A percentile compares a stretch with the other conserved stretches of the same genome.
Conservation (phyloP, 805 yeast genomes). For the Saccharomyces jurei region DNA sequence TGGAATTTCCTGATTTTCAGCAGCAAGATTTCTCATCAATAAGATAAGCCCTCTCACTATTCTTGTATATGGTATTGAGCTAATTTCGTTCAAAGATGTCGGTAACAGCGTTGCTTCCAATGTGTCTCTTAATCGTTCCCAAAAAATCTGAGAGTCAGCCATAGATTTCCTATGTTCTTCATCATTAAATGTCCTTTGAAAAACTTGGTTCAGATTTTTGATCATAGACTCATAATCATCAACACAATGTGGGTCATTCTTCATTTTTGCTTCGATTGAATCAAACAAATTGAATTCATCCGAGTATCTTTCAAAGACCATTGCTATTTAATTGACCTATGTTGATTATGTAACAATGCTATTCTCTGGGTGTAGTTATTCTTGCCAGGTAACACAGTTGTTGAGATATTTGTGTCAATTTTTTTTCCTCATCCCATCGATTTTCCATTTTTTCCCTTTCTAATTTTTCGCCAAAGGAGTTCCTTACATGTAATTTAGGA, state of each 20-base stretch:
- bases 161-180: slow-evolving; percentile 20
- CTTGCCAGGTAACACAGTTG: background rate
- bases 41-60: slow-evolving; percentile 40
- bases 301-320: background rate
- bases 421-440: background rate
- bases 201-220: slow-evolving; percentile 14
- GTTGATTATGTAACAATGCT: background rate
- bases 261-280: background rate
- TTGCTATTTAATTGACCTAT: background rate
- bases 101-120: slow-evolving; percentile 6
- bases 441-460: background rate
- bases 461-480: background rate
- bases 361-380: background rate
- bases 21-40: slow-evolving; percentile 42
- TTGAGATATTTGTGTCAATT: background rate
- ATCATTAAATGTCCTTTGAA: slow-evolving; percentile 21
- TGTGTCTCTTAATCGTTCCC: slow-evolving; percentile 19
- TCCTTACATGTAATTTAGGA: background rate
- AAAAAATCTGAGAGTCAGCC: slow-evolving; percentile 19
- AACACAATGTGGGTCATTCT: background rate
- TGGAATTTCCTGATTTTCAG: slow-evolving; percentile 27
- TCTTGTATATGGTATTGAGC: slow-evolving; percentile 24
- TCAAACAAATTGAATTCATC: background rate
- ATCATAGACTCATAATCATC: background rate
- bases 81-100: slow-evolving; percentile 1